Conservation (phyloP, 331 rosid genomes). For the Prunus yedoensis region DNA sequence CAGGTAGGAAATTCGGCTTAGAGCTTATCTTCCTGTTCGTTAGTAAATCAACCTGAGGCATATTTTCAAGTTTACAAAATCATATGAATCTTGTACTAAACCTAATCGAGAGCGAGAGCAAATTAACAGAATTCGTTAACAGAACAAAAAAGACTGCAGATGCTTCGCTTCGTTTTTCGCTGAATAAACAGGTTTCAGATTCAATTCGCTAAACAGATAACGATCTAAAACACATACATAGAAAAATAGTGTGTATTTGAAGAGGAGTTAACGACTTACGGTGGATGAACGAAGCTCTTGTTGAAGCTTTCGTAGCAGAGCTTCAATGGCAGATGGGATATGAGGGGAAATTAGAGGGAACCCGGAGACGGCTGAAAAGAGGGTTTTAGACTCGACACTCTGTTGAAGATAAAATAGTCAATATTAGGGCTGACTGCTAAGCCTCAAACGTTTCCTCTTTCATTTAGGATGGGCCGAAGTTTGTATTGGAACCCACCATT, state of each 20-base stretch:
- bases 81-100: background rate
- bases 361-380: background rate
- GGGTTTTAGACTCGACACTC: background rate
- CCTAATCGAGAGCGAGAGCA: background rate
- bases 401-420: background rate
- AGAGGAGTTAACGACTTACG: background rate
- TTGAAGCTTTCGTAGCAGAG: background rate
- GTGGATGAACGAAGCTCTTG: background rate
- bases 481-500: background rate
- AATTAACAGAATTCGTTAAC: background rate
- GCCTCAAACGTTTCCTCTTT: background rate
- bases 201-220: background rate
- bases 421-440: background rate
- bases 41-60: background rate
- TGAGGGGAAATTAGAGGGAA: background rate
- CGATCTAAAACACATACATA: background rate
- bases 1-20: background rate
- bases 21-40: background rate
- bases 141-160: no score
- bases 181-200: background rate
- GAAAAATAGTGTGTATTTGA: background rate
- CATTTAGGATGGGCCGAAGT: background rate
- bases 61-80: background rate
- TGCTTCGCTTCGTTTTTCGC: background rate
- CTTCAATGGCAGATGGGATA: background rate